phyloP scores from a whole-genome alignment of 2,329 filamentous ascomycete species.

The Apiospora kogelbergensis region DNA sequence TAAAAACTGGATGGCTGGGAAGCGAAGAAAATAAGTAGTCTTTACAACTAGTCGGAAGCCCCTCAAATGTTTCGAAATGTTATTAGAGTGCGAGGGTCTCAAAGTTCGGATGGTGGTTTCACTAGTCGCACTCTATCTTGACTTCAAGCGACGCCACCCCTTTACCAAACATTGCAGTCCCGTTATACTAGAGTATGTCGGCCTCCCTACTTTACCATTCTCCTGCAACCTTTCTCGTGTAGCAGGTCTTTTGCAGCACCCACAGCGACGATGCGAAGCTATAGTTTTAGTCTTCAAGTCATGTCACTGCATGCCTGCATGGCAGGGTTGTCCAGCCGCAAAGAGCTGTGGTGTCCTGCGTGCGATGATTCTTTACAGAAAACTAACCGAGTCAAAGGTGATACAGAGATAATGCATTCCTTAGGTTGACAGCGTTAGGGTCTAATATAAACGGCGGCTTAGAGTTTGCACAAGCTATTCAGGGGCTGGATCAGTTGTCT shows the following conservation, averaged over 20 bases:
- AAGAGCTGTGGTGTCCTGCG: too few species aligned
- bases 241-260: background rate
- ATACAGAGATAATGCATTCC: too few species aligned
- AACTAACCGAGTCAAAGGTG: too few species aligned
- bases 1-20: background rate
- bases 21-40: background rate
- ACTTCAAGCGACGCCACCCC: background rate
- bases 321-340: too few species aligned
- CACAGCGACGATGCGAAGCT: background rate
- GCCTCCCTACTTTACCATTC: background rate
- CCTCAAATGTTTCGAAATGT: background rate
- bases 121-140: background rate
- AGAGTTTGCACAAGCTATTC: too few species aligned
- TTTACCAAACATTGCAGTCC: background rate
- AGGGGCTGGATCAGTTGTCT: too few species aligned
- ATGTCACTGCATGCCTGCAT: background rate
- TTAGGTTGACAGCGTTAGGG: too few species aligned
- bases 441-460: too few species aligned
- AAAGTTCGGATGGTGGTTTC: background rate
- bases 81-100: background rate
- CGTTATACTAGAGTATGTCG: background rate
- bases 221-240: background rate
- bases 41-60: background rate
- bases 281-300: background rate
- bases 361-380: too few species aligned